Conservation (phyloP, 75 land plant species). For the Pseudotsuga menziesii region DNA sequence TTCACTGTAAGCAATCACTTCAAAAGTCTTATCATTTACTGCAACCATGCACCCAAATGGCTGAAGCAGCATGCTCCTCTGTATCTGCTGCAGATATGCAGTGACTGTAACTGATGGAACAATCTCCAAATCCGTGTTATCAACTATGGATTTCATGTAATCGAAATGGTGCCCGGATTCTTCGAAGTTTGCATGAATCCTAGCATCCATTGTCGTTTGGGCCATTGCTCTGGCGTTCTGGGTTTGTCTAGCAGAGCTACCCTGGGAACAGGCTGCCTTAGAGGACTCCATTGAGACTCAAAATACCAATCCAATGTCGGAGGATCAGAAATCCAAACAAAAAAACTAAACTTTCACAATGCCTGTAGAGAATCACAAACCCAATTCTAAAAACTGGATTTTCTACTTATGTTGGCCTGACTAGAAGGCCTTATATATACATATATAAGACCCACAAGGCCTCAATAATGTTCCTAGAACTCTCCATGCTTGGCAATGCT, state of each 20-base stretch:
- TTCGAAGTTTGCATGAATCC: constrained; percentile 72
- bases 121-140: constrained; percentile 24
- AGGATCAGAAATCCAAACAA: too few relatives aligned
- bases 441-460: too few relatives aligned
- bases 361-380: too few relatives aligned
- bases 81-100: constrained; percentile 84
- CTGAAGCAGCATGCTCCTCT: constrained; percentile 74
- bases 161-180: constrained; percentile 59
- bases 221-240: constrained; percentile 61
- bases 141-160: constrained; percentile 60
- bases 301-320: too few relatives aligned
- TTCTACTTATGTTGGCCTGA: too few relatives aligned
- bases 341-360: too few relatives aligned
- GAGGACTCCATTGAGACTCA: constrained; percentile 16
- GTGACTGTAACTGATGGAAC: constrained; percentile 65
- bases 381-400: too few relatives aligned
- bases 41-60: constrained; percentile 93
- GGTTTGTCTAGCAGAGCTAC: constrained; percentile 48
- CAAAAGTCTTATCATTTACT: constrained; percentile 53
- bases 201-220: constrained; percentile 86
- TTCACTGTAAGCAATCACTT: constrained; percentile 77
- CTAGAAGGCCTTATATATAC: too few relatives aligned
- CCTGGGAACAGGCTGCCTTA: constrained; percentile 27
- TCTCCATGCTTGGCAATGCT: too few relatives aligned
- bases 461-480: too few relatives aligned